Base-by-base conservation (phyloP, 2,329 filamentous ascomycete genomes). In the Neopestalotiopsis clavispora region DNA sequence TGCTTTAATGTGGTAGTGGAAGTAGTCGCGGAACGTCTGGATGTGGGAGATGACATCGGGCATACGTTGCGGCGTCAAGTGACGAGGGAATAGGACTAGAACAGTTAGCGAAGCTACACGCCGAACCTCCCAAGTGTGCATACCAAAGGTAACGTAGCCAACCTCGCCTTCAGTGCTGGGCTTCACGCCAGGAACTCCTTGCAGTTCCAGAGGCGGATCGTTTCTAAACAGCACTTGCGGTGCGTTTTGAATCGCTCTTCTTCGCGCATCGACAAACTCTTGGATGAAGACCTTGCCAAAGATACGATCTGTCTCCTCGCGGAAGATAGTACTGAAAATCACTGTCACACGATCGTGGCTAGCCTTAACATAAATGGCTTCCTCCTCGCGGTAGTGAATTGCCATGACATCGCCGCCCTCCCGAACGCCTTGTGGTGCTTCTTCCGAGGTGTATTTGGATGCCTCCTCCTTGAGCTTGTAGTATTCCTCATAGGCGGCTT, bases 1-100 rank as follows among this genome's bases (percentile, higher is more conserved):
- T 38, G 96, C 97, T 84, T 99, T 99, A 84, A 99, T 99, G 83
- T 99, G 96, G 82, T 99, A 99, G 82, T 99, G 96, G 87, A 99
- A 99, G 83, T 99, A 99, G 80, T 99, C 96, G 74, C 96, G 93
- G 93, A 99, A 99, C 14, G 96, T 99, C 84, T 99, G 97, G 76
- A 99, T 98, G 81, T 99, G 97, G 65, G 95, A 98, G 75, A 99
- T 99, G 79, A 97, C 95, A 74, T 98, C 95, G 70, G 93, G 92
- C 84, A 97, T 94, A 78, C 94, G 90, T 81, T 98, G 94, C 14
- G 91, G 90, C 14, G 94, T 95, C 73, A 99, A 86, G 82, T 99
- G 97, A 72, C 96, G 92, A 61, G 96, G 95, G 85, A 99, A 99
- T 58, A 99, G 88, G 62, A 98, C 96, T 97, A 70, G 1, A 49